Conservation (phyloP, 1,284 basidiomycete species). For the Athelia psychrophila region DNA sequence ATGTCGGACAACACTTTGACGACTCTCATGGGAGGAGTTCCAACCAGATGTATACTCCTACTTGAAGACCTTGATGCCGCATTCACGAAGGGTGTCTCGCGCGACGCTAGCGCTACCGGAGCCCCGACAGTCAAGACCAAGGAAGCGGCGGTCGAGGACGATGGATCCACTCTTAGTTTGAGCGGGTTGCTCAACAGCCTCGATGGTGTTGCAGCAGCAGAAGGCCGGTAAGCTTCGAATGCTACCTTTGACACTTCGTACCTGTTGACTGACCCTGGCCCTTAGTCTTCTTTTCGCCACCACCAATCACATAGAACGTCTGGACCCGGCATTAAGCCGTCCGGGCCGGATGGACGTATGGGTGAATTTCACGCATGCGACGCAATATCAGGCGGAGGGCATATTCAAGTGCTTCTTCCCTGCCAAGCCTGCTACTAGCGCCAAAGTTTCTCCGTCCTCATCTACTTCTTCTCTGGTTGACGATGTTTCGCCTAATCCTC, state of each 20-base stretch:
- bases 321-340: conserved; percentile 78
- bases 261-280: conserved; percentile 4
- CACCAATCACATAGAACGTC: conserved; percentile 83
- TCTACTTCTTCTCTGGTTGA: conserved; percentile 24
- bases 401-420: conserved; percentile 94
- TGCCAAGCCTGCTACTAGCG: conserved; percentile 35
- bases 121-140: conserved; percentile 48
- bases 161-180: conserved; percentile 78
- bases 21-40: conserved; percentile 81
- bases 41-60: conserved; percentile 78
- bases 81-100: conserved; percentile 79
- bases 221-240: conserved; percentile 66
- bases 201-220: conserved; percentile 83
- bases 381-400: conserved; percentile 83
- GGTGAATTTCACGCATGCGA: conserved; percentile 85
- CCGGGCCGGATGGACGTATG: conserved; percentile 87
- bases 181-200: conserved; percentile 81
- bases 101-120: conserved; percentile 75
- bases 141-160: conserved; percentile 40
- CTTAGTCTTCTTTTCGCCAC: conserved; percentile 74
- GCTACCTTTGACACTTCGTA: background rate
- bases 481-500: conserved; percentile 63
- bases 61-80: conserved; percentile 87
- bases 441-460: conserved; percentile 21
- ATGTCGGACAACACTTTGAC: conserved; percentile 87